Conservation (phyloP, 306 rosid genomes). For the Glycine tomentella region DNA sequence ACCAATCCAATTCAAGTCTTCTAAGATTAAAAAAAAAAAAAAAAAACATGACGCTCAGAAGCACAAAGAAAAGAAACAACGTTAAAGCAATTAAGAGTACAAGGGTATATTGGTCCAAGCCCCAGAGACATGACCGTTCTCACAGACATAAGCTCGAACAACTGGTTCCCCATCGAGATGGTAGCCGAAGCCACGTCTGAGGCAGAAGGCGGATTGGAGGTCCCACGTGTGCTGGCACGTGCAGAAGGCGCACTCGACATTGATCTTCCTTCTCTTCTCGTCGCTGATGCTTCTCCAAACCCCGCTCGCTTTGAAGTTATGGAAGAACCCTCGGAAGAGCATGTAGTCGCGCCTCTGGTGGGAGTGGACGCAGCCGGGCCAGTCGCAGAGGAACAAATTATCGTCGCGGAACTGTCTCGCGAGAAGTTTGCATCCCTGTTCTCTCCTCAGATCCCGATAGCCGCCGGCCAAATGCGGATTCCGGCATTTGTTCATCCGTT, state of each 20-base stretch:
- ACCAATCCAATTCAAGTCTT: background rate
- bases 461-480: conserved; percentile 74
- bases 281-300: conserved; percentile 78
- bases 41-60: background rate
- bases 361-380: conserved; percentile 86
- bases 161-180: conserved; percentile 90
- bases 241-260: conserved; percentile 74
- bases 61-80: background rate
- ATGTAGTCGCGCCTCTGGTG: conserved; percentile 77
- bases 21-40: no score
- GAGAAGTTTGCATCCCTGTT: conserved; percentile 76
- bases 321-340: conserved; percentile 80
- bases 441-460: conserved; percentile 71
- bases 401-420: conserved; percentile 81
- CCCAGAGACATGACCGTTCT: conserved; percentile 92
- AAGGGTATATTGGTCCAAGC: conserved; percentile 89
- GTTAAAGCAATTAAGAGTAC: conserved; percentile 48
- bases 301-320: conserved; percentile 63
- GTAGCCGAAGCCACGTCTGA: conserved; percentile 73
- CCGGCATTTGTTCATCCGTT: background rate
- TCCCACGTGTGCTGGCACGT: conserved; percentile 71
- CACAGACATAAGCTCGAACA: conserved; percentile 87
- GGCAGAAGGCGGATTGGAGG: conserved; percentile 77
- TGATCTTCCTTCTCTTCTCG: conserved; percentile 61
- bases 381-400: conserved; percentile 69